phyloP scores from a whole-genome alignment of 345 rosid genomes.

The Brassica carinata region DNA sequence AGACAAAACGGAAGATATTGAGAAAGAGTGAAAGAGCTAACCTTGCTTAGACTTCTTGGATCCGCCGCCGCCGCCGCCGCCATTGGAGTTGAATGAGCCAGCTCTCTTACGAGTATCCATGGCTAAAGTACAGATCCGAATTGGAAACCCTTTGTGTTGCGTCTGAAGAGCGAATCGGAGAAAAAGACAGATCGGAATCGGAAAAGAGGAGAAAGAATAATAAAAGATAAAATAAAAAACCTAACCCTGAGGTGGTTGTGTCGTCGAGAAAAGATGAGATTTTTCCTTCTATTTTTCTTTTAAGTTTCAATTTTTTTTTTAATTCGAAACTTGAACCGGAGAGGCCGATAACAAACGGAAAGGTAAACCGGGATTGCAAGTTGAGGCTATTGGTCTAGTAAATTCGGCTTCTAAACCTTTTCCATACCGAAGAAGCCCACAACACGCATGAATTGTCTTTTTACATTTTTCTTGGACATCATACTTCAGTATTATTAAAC shows the following conservation, averaged over 20 bases:
- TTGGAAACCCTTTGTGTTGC: background rate
- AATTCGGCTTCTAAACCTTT: background rate
- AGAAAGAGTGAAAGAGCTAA: slow-evolving; percentile 26
- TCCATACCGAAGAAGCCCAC: too few species aligned
- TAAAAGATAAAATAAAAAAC: slow-evolving; percentile 11
- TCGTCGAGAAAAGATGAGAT: slow-evolving; percentile 31
- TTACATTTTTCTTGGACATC: too few species aligned
- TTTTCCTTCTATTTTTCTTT: background rate
- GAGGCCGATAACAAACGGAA: background rate
- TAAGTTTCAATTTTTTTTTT: background rate
- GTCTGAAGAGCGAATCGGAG: slow-evolving; percentile 21
- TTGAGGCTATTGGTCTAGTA: background rate
- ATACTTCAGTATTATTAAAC: too few species aligned
- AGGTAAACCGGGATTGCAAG: slow-evolving; percentile 15
- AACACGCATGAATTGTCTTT: too few species aligned
- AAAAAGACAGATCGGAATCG: slow-evolving; percentile 21
- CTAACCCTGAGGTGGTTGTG: slow-evolving; percentile 38
- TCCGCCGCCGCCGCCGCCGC: slow-evolving; percentile 52
- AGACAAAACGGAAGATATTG: slow-evolving; percentile 15
- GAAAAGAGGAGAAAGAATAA: background rate
- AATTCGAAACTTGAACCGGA: slow-evolving; percentile 27
- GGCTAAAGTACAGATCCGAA: slow-evolving; percentile 26
- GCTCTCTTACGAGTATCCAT: slow-evolving; percentile 78
- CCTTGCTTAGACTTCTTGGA: slow-evolving; percentile 69
- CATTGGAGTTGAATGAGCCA: slow-evolving; percentile 57